phyloP scores from a whole-genome alignment of 305 asterid genomes.

The Rubia peregrina region DNA sequence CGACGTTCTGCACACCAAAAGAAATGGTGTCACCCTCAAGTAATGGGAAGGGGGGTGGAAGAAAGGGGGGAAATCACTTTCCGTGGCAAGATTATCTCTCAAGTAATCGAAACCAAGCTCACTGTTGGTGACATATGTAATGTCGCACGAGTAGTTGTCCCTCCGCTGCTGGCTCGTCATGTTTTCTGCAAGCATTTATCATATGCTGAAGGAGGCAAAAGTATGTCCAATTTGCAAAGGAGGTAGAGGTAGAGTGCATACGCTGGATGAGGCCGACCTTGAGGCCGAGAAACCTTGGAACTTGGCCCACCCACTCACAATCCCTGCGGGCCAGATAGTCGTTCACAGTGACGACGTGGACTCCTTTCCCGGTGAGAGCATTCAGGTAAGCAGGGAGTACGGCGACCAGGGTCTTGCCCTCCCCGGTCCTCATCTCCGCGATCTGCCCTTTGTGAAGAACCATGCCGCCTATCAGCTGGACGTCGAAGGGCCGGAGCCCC shows the following conservation, averaged over 20 bases:
- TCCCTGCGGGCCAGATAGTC: constrained; percentile 95
- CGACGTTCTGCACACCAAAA: constrained; percentile 64
- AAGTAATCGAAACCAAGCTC: constrained; percentile 95
- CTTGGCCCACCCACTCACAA: constrained; percentile 99
- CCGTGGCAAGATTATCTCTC: constrained; percentile 99
- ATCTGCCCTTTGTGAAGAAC: constrained; percentile 98
- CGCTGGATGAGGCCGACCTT: constrained; percentile 99
- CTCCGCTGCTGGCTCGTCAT: constrained; percentile 95
- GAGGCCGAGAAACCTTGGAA: constrained; percentile 92
- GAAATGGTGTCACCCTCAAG: too few relatives aligned
- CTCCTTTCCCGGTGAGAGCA: constrained; percentile 90
- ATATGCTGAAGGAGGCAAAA: constrained; percentile 4
- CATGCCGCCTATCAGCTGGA: constrained; percentile 92
- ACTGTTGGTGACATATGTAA: constrained; percentile 93
- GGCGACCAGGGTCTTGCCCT: constrained; percentile 97
- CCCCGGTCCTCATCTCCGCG: constrained; percentile 98
- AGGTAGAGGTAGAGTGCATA: constrained; percentile 41
- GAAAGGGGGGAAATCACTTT: constrained; percentile 43
- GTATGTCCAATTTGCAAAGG: too few relatives aligned
- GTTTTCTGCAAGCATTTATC: constrained; percentile 58
- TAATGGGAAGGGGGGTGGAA: too few relatives aligned
- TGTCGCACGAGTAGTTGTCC: constrained; percentile 84
- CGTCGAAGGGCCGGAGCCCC: constrained; percentile 96
- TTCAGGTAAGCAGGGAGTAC: constrained; percentile 86
- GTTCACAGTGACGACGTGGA: constrained; percentile 87